Conservation (phyloP, 805 yeast genomes). For the Hanseniaspora occidentalis region DNA sequence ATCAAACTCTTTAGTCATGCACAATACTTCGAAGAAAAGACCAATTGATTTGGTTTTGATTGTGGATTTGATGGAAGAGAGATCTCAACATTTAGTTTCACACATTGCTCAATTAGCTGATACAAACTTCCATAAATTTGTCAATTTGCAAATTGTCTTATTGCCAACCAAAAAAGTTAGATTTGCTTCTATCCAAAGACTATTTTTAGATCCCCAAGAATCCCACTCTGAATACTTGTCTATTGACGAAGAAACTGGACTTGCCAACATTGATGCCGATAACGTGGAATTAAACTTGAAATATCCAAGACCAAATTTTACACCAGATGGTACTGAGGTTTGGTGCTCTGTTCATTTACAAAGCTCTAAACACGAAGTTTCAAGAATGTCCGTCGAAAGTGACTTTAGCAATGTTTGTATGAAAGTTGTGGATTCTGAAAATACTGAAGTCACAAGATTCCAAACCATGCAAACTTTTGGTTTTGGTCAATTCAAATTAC, state of each 20-base stretch:
- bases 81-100: slow-evolving; percentile 47
- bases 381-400: slow-evolving; percentile 19
- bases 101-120: slow-evolving; percentile 30
- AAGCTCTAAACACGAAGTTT: slow-evolving; percentile 23
- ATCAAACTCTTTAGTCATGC: slow-evolving; percentile 7
- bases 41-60: slow-evolving; percentile 45
- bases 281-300: slow-evolving; percentile 27
- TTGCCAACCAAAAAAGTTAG: slow-evolving; percentile 39
- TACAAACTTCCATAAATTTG: slow-evolving; percentile 19
- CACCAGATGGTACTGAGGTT: background rate
- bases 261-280: slow-evolving; percentile 31
- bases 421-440: slow-evolving; percentile 24
- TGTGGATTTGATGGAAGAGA: slow-evolving; percentile 61
- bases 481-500: slow-evolving; percentile 56
- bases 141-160: slow-evolving; percentile 41
- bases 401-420: slow-evolving; percentile 39
- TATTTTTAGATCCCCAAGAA: slow-evolving; percentile 39
- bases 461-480: slow-evolving; percentile 71
- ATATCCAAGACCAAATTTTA: slow-evolving; percentile 9
- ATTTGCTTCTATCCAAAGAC: slow-evolving; percentile 40
- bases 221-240: slow-evolving; percentile 19
- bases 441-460: slow-evolving; percentile 35
- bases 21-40: slow-evolving; percentile 19
- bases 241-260: slow-evolving; percentile 13
- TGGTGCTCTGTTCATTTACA: slow-evolving; percentile 57